Conservation (phyloP, 163 green algal species). For the Chloromonas sp. region DNA sequence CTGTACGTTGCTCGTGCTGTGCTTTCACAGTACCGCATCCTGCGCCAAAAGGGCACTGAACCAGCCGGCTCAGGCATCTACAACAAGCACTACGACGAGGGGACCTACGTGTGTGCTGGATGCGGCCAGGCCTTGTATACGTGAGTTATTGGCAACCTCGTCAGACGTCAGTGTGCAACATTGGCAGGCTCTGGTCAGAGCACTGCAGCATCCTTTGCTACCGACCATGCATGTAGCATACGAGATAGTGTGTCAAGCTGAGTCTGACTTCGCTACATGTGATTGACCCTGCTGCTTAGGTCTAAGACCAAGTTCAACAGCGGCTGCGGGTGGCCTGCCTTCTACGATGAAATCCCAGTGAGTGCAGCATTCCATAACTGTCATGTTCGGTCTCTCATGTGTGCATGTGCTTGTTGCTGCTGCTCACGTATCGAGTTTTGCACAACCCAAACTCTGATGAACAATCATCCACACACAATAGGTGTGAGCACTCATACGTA, state of each 20-base stretch:
- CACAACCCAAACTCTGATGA: background rate
- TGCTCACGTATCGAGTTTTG: background rate
- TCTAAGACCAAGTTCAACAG: constrained; percentile 71
- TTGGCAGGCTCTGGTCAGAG: too few species aligned
- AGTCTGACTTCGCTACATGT: too few species aligned
- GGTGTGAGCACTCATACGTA: too few species aligned
- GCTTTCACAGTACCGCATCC: background rate
- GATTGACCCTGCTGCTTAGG: too few species aligned
- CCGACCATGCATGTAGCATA: too few species aligned
- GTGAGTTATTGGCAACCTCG: too few species aligned
- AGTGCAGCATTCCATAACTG: constrained; percentile 32
- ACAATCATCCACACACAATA: too few species aligned
- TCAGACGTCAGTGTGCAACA: too few species aligned
- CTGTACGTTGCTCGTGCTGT: too few species aligned
- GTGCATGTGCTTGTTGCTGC: background rate
- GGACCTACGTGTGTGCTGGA: constrained; percentile 63
- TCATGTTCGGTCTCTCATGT: constrained; percentile 64
- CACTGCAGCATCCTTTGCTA: too few species aligned
- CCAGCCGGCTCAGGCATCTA: background rate
- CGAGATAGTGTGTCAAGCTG: too few species aligned
- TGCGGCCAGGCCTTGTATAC: constrained; percentile 25
- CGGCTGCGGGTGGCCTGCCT: constrained; percentile 80
- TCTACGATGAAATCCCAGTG: constrained; percentile 64
- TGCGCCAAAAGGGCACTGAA: constrained; percentile 2
- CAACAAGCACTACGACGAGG: constrained; percentile 45